Evolutionary conservation across 2,329 filamentous ascomycete genomes (phyloP).

Genomic region (Penicillium olsonii): DNA sequence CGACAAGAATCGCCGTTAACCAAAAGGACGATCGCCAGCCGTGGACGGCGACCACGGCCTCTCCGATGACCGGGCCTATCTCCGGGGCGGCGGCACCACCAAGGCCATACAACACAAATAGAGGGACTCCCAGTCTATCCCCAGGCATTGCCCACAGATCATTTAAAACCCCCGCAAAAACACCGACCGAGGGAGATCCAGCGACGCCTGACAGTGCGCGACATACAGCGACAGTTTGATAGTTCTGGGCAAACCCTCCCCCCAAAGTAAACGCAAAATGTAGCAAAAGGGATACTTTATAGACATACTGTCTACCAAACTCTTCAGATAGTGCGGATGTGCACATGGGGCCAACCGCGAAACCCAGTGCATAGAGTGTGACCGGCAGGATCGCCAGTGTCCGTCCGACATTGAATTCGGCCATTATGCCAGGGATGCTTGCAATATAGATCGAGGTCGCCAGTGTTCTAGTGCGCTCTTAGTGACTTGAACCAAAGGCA

Average conservation of each 20-base stretch:
- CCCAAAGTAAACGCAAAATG: conserved; percentile 4
- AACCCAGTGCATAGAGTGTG: conserved; percentile 10
- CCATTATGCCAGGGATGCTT: not conserved
- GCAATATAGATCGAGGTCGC: not conserved
- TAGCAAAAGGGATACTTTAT: conserved; percentile 5
- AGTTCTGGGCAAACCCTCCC: conserved; percentile 2
- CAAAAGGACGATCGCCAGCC: conserved; percentile 4
- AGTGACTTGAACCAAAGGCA: not conserved
- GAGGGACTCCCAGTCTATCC: not conserved
- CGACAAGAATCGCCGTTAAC: conserved; percentile 1
- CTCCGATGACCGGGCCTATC: not conserved
- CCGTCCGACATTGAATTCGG: not conserved
- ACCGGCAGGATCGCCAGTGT: conserved; percentile 2
- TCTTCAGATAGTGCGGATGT: conserved; percentile 11
- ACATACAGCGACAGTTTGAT: conserved; percentile 2
- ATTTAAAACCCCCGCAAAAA: conserved; percentile 1
- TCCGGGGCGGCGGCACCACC: not conserved
- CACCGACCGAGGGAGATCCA: not conserved
- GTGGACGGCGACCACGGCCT: not conserved
- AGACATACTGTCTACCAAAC: conserved; percentile 13
- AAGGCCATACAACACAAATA: conserved; percentile 1
- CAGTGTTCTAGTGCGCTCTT: not conserved
- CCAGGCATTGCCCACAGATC: conserved; percentile 1
- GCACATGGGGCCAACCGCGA: conserved; percentile 7
- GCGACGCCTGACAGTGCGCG: not conserved